These are phyloP conservation scores for Peronospora farinosa DNA, from an alignment of 352 stramenopile species.

Conservation along the genomic window DNA sequence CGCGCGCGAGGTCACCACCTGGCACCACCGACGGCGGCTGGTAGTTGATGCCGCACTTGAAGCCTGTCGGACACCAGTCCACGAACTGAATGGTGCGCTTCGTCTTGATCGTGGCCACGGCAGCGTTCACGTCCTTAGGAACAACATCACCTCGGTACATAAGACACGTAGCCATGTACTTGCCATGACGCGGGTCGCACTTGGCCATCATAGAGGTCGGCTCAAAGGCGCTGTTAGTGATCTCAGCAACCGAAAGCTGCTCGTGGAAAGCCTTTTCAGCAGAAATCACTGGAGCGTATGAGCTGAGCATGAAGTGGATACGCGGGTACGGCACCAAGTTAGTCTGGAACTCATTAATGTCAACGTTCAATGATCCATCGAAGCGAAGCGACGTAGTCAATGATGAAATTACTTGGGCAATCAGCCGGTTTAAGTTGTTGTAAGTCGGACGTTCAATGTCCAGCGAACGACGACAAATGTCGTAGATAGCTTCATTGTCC, in stretches of 20 bases:
- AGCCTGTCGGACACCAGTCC: slow-evolving; percentile 97
- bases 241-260: slow-evolving; percentile 92
- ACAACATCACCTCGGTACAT: slow-evolving; percentile 97
- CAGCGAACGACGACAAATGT: slow-evolving; percentile 93
- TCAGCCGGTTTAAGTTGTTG: slow-evolving; percentile 96
- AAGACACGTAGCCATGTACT: slow-evolving; percentile 98
- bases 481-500: slow-evolving; percentile 95
- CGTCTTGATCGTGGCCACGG: slow-evolving; percentile 98
- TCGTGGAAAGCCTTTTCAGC: slow-evolving; percentile 94
- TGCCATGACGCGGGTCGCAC: slow-evolving; percentile 97
- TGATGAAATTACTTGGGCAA: slow-evolving; percentile 94
- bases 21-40: slow-evolving; percentile 90
- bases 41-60: slow-evolving; percentile 90
- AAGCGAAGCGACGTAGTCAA: slow-evolving; percentile 96
- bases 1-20: slow-evolving; percentile 94
- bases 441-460: slow-evolving; percentile 93
- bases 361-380: slow-evolving; percentile 94
- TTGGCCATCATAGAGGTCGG: slow-evolving; percentile 96
- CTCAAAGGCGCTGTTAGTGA: slow-evolving; percentile 95
- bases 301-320: slow-evolving; percentile 97
- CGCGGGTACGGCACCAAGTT: slow-evolving; percentile 96
- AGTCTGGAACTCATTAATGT: slow-evolving; percentile 96
- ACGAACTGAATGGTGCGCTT: slow-evolving; percentile 99
- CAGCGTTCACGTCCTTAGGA: slow-evolving; percentile 93
- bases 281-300: slow-evolving; percentile 95